Evolutionary conservation across 2,329 filamentous ascomycete genomes (phyloP).

Genomic region (Sclerotinia minor): DNA sequence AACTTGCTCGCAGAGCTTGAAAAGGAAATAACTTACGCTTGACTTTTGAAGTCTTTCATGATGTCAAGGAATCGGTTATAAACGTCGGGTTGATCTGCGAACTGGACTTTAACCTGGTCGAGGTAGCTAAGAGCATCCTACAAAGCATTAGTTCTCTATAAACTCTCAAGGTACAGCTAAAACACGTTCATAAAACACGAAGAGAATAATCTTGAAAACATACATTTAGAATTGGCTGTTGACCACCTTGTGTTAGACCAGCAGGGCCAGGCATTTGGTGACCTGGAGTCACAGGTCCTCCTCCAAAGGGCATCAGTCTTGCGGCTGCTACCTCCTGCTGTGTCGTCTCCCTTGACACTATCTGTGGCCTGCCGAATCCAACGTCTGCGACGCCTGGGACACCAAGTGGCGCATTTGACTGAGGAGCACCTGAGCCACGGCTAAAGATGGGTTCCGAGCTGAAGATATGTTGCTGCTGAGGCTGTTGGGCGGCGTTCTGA

Average conservation of each 20-base stretch:
- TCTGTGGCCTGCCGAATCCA: slow-evolving; percentile 61
- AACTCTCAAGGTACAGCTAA: neutral
- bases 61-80: slow-evolving; percentile 97
- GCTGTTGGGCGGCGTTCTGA: slow-evolving; percentile 45
- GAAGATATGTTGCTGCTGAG: slow-evolving; percentile 58
- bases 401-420: slow-evolving; percentile 51
- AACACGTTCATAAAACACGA: slow-evolving; percentile 26
- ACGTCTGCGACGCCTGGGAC: slow-evolving; percentile 57
- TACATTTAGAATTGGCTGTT: slow-evolving; percentile 80
- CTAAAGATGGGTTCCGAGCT: slow-evolving; percentile 49
- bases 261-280: slow-evolving; percentile 44
- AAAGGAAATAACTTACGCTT: slow-evolving; percentile 63
- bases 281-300: slow-evolving; percentile 42
- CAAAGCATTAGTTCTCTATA: slow-evolving; percentile 27
- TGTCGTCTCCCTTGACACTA: slow-evolving; percentile 40
- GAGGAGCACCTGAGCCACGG: slow-evolving; percentile 17
- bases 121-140: slow-evolving; percentile 89
- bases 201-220: slow-evolving; percentile 40
- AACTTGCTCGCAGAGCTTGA: slow-evolving; percentile 5
- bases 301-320: slow-evolving; percentile 60
- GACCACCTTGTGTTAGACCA: slow-evolving; percentile 66
- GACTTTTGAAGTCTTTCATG: slow-evolving; percentile 99
- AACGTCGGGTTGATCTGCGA: slow-evolving; percentile 93
- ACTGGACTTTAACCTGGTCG: slow-evolving; percentile 97
- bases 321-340: slow-evolving; percentile 53